phyloP scores from a whole-genome alignment of 83 land plant species.

The Larix sibirica region DNA sequence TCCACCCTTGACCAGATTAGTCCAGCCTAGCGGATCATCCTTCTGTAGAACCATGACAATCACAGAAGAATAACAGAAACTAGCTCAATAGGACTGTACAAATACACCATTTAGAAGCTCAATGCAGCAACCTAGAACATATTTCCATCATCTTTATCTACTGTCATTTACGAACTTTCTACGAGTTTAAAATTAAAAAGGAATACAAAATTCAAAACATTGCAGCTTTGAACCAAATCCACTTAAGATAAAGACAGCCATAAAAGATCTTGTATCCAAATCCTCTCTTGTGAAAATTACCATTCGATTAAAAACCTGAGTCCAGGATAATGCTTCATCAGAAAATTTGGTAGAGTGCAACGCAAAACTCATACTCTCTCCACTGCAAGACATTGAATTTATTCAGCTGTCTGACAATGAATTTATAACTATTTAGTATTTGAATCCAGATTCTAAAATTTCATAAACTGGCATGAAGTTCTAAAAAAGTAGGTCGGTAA shows the following conservation, averaged over 20 bases:
- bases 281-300: constrained; percentile 15
- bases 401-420: not conserved
- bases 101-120: not conserved
- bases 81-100: not conserved
- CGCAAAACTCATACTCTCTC: constrained; percentile 1
- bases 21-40: constrained; percentile 35
- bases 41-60: constrained; percentile 19
- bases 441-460: not conserved
- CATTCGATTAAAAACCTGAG: constrained; percentile 42
- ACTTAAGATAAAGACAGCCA: not conserved
- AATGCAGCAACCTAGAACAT: not conserved
- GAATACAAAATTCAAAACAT: not conserved
- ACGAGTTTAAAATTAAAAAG: not conserved
- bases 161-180: not conserved
- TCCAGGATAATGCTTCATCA: constrained; percentile 32
- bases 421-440: not conserved
- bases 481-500: constrained; percentile 9
- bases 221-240: not conserved
- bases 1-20: constrained; percentile 25
- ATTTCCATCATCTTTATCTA: not conserved
- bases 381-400: not conserved
- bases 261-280: not conserved
- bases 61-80: not conserved
- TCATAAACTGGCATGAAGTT: not conserved
- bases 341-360: not conserved